phyloP scores from a whole-genome alignment of 306 rosid genomes.

The Medicago arabica region DNA sequence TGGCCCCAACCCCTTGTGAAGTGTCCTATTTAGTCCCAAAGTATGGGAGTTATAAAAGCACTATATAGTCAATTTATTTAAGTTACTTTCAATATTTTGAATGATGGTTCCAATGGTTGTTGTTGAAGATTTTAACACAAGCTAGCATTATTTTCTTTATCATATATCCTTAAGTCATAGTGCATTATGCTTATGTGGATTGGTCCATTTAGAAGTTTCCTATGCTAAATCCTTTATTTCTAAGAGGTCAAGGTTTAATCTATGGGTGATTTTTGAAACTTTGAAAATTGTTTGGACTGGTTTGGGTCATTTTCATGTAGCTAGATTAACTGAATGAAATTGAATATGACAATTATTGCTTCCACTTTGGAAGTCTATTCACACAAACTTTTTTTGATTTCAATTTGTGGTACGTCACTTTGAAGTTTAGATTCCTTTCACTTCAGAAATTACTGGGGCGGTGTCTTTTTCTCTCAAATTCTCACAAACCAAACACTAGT shows the following conservation, averaged over 20 bases:
- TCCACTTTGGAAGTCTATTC: slow-evolving; percentile 46
- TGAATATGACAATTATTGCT: slow-evolving; percentile 17
- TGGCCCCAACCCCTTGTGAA: slow-evolving; percentile 32
- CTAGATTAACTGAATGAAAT: slow-evolving; percentile 37
- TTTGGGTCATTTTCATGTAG: not conserved
- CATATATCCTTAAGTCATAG: too few species aligned
- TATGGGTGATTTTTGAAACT: not conserved
- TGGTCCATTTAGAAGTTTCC: slow-evolving; percentile 44
- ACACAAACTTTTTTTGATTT: slow-evolving; percentile 40
- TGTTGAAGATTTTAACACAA: slow-evolving; percentile 43
- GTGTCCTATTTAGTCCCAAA: slow-evolving; percentile 37
- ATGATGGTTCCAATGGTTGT: slow-evolving; percentile 43
- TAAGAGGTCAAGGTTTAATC: not conserved
- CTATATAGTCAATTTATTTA: slow-evolving; percentile 21
- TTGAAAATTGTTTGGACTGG: slow-evolving; percentile 1
- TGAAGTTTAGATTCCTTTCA: slow-evolving; percentile 48
- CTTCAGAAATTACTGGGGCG: slow-evolving; percentile 15
- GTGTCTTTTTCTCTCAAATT: slow-evolving; percentile 1
- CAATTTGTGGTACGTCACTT: not conserved
- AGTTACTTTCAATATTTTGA: slow-evolving; percentile 40
- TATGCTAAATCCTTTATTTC: not conserved
- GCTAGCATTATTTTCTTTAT: slow-evolving; percentile 6
- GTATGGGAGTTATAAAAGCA: slow-evolving; percentile 46
- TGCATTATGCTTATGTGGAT: slow-evolving; percentile 14
- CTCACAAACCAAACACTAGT: not conserved